Evolutionary conservation across 768 basidiomycete species (phyloP).

Genomic region (Tricholoma sp.): DNA sequence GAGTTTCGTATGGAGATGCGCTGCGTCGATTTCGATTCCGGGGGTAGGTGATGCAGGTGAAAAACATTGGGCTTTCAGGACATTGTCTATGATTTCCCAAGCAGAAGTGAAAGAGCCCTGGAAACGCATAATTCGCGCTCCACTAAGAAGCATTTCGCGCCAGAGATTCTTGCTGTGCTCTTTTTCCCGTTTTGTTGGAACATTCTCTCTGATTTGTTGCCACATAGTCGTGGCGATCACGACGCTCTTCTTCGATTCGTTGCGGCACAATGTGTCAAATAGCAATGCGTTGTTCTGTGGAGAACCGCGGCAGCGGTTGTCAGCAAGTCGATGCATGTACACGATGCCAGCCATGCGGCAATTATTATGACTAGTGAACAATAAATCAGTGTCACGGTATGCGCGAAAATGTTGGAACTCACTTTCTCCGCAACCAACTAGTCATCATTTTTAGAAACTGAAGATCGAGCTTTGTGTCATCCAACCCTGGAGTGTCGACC

Average conservation of each 20-base stretch:
- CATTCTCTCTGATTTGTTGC: background rate
- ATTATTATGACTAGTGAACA: background rate
- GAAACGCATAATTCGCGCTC: constrained; percentile 1
- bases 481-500: constrained; percentile 1
- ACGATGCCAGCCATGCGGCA: background rate
- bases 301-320: background rate
- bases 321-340: constrained; percentile 1
- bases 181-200: background rate
- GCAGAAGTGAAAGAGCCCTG: constrained; percentile 1
- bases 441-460: background rate
- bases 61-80: background rate
- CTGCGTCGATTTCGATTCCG: background rate
- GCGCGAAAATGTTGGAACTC: background rate
- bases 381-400: background rate
- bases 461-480: background rate
- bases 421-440: background rate
- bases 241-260: background rate
- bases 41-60: background rate
- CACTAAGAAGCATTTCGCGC: background rate
- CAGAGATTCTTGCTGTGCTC: background rate
- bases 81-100: constrained; percentile 2
- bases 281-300: background rate
- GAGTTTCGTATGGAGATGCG: background rate
- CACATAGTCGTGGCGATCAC: constrained; percentile 4
- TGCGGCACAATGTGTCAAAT: background rate